These are phyloP conservation scores for Solanum chmielewskii DNA, from an alignment of 257 asterid species.

Conservation along the genomic window DNA sequence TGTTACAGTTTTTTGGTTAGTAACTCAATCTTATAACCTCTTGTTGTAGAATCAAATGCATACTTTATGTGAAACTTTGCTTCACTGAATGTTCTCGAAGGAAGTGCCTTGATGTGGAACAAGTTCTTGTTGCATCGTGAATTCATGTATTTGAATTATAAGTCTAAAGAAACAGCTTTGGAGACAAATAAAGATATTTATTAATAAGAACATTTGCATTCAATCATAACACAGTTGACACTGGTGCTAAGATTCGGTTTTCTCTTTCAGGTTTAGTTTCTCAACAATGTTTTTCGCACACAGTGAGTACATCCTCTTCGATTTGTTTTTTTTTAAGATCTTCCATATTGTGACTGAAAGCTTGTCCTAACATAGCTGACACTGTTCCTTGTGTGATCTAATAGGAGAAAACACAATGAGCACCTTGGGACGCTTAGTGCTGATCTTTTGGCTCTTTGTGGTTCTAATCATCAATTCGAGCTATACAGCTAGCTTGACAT, in stretches of 20 bases:
- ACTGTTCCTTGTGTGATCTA: not conserved
- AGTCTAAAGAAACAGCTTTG: not conserved
- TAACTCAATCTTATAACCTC: not conserved
- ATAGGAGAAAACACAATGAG: constrained; percentile 94
- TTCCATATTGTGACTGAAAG: not conserved
- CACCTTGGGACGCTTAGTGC: constrained; percentile 74
- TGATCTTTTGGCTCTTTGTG: constrained; percentile 89
- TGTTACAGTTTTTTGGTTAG: constrained; percentile 70
- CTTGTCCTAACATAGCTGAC: not conserved
- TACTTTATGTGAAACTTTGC: not conserved
- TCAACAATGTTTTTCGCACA: constrained; percentile 96
- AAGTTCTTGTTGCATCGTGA: not conserved
- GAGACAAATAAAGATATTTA: not conserved
- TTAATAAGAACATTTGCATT: not conserved
- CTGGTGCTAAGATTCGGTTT: not conserved
- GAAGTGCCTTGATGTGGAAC: not conserved
- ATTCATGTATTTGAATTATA: not conserved
- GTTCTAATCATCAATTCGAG: constrained; percentile 89
- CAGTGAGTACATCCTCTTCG: constrained; percentile 40
- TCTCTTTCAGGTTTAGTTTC: constrained; percentile 82
- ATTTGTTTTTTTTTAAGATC: not conserved
- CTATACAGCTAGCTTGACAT: constrained; percentile 96
- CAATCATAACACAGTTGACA: not conserved
- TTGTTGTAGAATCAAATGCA: not conserved
- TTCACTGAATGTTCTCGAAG: not conserved